Base-by-base conservation (phyloP, 2,329 filamentous ascomycete genomes). In the Stagonosporopsis chrysanthemi region DNA sequence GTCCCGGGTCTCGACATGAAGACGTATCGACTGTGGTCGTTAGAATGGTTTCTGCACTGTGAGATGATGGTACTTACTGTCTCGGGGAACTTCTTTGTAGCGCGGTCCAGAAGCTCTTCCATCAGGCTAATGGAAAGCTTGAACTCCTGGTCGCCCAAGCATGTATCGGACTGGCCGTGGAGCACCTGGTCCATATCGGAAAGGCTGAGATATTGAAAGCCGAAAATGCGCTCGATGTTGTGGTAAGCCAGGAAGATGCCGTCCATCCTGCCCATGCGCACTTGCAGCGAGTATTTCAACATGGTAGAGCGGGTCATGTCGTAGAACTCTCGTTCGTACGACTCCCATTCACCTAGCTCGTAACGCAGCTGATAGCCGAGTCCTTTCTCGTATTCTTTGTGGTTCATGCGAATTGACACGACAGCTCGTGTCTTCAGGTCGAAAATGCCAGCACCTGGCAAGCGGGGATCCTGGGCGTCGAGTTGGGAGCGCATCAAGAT, bases 171-270 rank as follows among this genome's bases (percentile, higher is more conserved):
- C 47, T 91, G 89, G 22, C 92, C 92, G 72, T 99, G 96, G n/a
- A 99, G 77, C 0, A 91, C 85, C n/a, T 83, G 73, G 73, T 99
- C 95, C 89, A 99, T 92, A 71, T 99, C 95, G 4, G 85, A 74
- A 14, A 98, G 78, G 57, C 88, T 88, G 58, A 99, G 84, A 73
- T 99, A 99, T 76, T 99, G 95, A 76, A 99, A 99, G 6, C 95
- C 95, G 73, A 99, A 99, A 46, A 99, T 96, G 52, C 93, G 90
- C 76, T 93, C 84, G 2, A 92, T 91, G 74, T 99, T 99, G 80
- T 99, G 95, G 74, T 88, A 99, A 2, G 95, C 95, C 22, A 98
- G 90, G 71, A 98, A 99, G 46, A 98, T 97, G 51, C 95, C 95
- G 72, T 99, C 94, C 96, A 99, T 99, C 46, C 93, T 88, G 17